These are phyloP conservation scores for Flagelloscypha sp. DNA, from an alignment of 768 basidiomycete genomes.

Conservation along the genomic window DNA sequence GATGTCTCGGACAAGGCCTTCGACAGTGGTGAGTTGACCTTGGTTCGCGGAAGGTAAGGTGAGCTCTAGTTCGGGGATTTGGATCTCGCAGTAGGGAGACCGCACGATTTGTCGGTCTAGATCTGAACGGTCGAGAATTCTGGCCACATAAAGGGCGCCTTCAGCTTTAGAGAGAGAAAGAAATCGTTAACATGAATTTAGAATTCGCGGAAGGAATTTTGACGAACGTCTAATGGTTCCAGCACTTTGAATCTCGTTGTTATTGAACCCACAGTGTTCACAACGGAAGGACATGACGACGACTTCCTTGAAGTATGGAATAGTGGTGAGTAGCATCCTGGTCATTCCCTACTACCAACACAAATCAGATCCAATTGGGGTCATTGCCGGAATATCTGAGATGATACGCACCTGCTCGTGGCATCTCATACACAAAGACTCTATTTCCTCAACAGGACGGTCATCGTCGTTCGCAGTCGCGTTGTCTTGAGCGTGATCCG, in stretches of 20 bases:
- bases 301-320: conserved; percentile 92
- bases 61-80: conserved; percentile 81
- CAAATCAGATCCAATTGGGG: conserved; percentile 2
- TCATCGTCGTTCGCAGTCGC: conserved; percentile 28
- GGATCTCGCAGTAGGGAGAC: conserved; percentile 71
- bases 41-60: conserved; percentile 78
- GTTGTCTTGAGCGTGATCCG: conserved; percentile 30
- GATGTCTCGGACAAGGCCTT: conserved; percentile 83
- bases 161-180: conserved; percentile 47
- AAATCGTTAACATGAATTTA: background rate
- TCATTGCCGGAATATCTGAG: conserved; percentile 1
- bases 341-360: conserved; percentile 64
- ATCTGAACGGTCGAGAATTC: conserved; percentile 65
- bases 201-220: background rate
- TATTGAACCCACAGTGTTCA: conserved; percentile 80
- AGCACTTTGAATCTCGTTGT: conserved; percentile 94
- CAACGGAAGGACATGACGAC: conserved; percentile 97
- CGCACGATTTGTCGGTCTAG: conserved; percentile 92
- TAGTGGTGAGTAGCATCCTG: conserved; percentile 81
- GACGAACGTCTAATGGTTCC: conserved; percentile 73
- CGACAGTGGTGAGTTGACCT: conserved; percentile 94
- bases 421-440: conserved; percentile 93
- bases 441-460: conserved; percentile 50
- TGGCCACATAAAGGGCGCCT: conserved; percentile 74
- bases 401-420: conserved; percentile 63